phyloP scores from a whole-genome alignment of 1,284 basidiomycete genomes.

The Malassezia restricta region DNA sequence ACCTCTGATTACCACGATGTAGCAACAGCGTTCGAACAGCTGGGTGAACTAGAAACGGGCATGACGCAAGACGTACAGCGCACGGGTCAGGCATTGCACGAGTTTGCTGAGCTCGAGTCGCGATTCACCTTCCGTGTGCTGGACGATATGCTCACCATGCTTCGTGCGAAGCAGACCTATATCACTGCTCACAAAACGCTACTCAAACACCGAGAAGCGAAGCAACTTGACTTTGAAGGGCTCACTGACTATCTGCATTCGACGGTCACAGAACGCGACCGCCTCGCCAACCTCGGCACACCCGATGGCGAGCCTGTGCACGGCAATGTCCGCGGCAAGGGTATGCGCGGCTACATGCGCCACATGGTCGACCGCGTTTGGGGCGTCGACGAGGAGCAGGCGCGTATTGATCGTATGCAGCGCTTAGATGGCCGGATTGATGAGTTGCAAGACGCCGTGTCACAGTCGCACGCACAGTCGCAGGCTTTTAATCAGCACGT shows the following conservation, averaged over 20 bases:
- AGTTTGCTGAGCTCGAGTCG: conserved; percentile 50
- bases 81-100: conserved; percentile 83
- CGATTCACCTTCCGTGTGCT: conserved; percentile 27
- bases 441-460: conserved; percentile 94
- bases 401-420: conserved; percentile 78
- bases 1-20: conserved; percentile 92
- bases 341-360: conserved; percentile 67
- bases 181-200: conserved; percentile 78
- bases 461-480: conserved; percentile 82
- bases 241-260: conserved; percentile 85
- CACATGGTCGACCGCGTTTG: conserved; percentile 81
- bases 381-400: conserved; percentile 84
- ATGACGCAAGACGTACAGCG: conserved; percentile 93
- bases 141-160: conserved; percentile 65
- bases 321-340: conserved; percentile 55
- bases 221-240: conserved; percentile 97
- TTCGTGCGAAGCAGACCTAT: conserved; percentile 78
- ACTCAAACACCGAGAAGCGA: conserved; percentile 87
- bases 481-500: conserved; percentile 91
- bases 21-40: conserved; percentile 82
- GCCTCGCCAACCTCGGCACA: conserved; percentile 51
- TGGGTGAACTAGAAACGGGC: conserved; percentile 92
- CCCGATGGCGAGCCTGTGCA: conserved; percentile 22
- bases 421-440: conserved; percentile 86
- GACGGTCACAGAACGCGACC: conserved; percentile 78